Conservation (phyloP, 1,139 yeast species). For the Debaryomyces sp. region DNA sequence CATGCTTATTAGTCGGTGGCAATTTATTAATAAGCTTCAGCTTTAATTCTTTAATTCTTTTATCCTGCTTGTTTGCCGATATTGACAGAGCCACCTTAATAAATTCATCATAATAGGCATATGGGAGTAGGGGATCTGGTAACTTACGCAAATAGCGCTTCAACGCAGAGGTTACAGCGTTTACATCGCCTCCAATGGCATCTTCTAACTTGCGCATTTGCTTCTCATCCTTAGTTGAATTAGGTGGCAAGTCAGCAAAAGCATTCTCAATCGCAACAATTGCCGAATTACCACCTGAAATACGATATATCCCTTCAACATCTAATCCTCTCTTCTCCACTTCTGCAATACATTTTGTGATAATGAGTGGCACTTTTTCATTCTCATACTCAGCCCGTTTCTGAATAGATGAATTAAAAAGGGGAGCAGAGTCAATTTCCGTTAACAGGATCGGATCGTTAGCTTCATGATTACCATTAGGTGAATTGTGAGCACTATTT, state of each 20-base stretch:
- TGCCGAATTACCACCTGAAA: conserved; percentile 85
- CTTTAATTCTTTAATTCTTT: conserved; percentile 31
- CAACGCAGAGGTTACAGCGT: conserved; percentile 84
- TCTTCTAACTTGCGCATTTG: conserved; percentile 47
- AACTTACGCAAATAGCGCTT: conserved; percentile 84
- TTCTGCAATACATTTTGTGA: conserved; percentile 73
- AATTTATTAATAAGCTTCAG: conserved; percentile 38
- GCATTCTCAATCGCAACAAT: conserved; percentile 58
- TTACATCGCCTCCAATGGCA: conserved; percentile 67
- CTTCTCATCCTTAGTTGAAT: conserved; percentile 35
- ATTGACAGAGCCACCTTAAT: conserved; percentile 46
- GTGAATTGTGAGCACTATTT: conserved; percentile 14
- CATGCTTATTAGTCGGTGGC: conserved; percentile 69
- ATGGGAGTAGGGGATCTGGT: conserved; percentile 85
- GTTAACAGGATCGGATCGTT: conserved; percentile 5
- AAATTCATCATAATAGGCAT: conserved; percentile 64
- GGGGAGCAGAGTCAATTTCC: conserved; percentile 25
- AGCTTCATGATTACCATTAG: conserved; percentile 12
- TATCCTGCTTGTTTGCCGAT: conserved; percentile 34
- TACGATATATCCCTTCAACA: conserved; percentile 86
- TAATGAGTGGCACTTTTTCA: conserved; percentile 65
- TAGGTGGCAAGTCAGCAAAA: conserved; percentile 35
- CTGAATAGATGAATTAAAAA: conserved; percentile 56
- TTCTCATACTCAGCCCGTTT: conserved; percentile 63
- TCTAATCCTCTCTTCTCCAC: conserved; percentile 75